Conservation (phyloP, 176 grass and related monocot genomes). For the Chloris gayana region DNA sequence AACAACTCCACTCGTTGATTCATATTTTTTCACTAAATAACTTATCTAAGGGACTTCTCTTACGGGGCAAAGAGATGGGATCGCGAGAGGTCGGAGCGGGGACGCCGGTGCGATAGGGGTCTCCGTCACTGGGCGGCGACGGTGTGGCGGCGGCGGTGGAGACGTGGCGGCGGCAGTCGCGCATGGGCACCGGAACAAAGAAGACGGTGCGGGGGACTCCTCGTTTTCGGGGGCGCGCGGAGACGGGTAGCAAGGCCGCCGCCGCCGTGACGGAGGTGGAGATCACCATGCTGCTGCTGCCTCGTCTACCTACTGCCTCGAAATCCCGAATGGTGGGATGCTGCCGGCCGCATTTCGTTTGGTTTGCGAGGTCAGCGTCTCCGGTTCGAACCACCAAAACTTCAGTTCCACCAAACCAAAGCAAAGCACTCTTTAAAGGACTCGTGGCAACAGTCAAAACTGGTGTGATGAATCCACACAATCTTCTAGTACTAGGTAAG, state of each 20-base stretch:
- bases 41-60: background rate
- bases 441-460: too few species aligned
- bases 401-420: too few species aligned
- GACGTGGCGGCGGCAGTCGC: background rate
- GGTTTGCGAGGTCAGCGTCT: too few species aligned
- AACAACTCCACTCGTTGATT: background rate
- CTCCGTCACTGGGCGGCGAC: background rate
- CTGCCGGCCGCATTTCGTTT: too few species aligned
- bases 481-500: too few species aligned
- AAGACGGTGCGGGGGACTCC: background rate
- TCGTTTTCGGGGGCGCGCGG: background rate
- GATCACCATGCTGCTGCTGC: background rate
- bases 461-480: too few species aligned
- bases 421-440: too few species aligned
- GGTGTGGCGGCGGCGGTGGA: background rate
- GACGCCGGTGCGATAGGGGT: background rate
- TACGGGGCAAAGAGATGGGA: conserved; percentile 34
- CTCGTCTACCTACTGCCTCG: background rate
- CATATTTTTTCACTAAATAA: background rate
- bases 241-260: background rate
- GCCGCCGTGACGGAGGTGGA: background rate
- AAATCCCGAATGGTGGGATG: background rate
- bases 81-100: conserved; percentile 27
- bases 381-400: too few species aligned
- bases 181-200: conserved; percentile 1